Base-by-base conservation (phyloP, 208 protist genomes). In the Crithidia acanthocephali region DNA sequence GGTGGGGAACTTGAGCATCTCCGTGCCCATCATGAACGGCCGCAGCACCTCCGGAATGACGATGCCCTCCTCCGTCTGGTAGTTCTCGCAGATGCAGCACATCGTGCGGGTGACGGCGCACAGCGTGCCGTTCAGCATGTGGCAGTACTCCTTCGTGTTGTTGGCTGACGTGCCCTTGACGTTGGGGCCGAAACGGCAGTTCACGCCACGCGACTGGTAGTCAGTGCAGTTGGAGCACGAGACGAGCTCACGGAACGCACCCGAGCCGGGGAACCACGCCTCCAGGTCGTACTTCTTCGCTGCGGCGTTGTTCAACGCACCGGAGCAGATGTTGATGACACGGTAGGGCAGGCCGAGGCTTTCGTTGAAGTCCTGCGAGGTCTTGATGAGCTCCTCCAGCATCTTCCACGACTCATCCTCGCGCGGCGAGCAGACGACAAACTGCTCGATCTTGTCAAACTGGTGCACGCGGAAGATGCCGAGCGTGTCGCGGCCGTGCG, bases 221-320 rank as follows among this genome's bases (percentile, higher is more conserved):
- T 99, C 99, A 9, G 98, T 99, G 89, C 99, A 99, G 91, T 99
- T 99, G 20, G 99, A 99, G 90, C 98, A 99, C 37, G 98, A 99
- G 20, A 99, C 99, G 20, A 99, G 91, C 86, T 99, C 99, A 58
- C 99, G 92, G 87, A 98, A 99, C 0, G 87, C 85, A 0, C 90
- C 93, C 32, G 93, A 98, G 48, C 85, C 97, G 32, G 98, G 98
- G 95, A 99, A 99, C 97, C 98, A 99, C 40, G 83, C 99, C 87
- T 99, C 99, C 10, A 99, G 79, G 87, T 99, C 99, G 71, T 98
- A 99, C 91, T 99, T 99, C 85, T 98, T 99, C 35, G 99, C 98
- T 18, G 99, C 99, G 13, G 99, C 99, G 83, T 99, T 97, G 88
- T 99, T 99, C 11, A 99, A 89, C 22, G 90, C 98, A 48, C 98